Conservation (phyloP, 306 rosid species). For the Acacia confusa region DNA sequence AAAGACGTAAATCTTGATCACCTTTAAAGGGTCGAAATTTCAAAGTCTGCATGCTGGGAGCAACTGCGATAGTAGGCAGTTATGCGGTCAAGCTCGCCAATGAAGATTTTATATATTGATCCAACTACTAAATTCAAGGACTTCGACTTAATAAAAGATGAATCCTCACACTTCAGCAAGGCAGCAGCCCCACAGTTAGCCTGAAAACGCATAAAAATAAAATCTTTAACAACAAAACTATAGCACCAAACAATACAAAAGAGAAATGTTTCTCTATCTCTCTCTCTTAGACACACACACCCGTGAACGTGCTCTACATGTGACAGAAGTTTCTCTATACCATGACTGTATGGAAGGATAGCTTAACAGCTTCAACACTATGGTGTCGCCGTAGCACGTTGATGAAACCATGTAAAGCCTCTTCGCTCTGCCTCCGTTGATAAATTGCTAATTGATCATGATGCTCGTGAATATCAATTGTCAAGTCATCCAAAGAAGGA, state of each 20-base stretch:
- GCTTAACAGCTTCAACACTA: constrained; percentile 37
- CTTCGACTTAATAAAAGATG: constrained; percentile 31
- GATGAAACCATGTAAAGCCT: constrained; percentile 44
- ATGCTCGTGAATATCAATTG: constrained; percentile 40
- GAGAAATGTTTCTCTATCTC: not conserved
- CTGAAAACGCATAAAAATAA: constrained; percentile 30
- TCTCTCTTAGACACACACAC: not conserved
- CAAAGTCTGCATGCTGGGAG: constrained; percentile 44
- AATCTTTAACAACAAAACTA: constrained; percentile 1
- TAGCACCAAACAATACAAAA: not conserved
- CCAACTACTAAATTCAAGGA: constrained; percentile 38
- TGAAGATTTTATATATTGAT: constrained; percentile 42
- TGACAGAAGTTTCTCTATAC: not conserved
- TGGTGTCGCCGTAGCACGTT: constrained; percentile 35
- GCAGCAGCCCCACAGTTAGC: constrained; percentile 40
- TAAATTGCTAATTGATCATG: constrained; percentile 27
- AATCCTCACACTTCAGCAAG: constrained; percentile 32
- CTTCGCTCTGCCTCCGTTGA: constrained; percentile 27
- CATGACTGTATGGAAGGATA: constrained; percentile 16
- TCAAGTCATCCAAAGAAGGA: constrained; percentile 42
- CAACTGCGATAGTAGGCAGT: constrained; percentile 43
- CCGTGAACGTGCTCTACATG: not conserved
- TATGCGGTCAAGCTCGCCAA: constrained; percentile 43
- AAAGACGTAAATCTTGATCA: constrained; percentile 19
- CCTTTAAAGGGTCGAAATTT: constrained; percentile 38